Conservation (phyloP, 352 stramenopile species). For the Saprolegnia parasitica region DNA sequence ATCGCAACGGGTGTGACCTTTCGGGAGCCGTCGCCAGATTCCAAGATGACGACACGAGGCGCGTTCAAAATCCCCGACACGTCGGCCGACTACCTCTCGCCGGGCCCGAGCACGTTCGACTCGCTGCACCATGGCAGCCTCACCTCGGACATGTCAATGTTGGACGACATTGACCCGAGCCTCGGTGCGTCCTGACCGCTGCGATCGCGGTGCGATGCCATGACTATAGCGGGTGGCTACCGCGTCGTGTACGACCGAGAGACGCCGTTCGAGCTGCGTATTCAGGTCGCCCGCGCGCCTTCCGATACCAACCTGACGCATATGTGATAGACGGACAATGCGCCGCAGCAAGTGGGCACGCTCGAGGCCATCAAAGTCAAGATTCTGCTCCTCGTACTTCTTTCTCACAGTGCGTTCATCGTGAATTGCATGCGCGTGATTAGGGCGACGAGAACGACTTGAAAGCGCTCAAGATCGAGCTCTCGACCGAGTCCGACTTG, state of each 20-base stretch:
- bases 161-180: constrained; percentile 77
- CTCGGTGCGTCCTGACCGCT: constrained; percentile 39
- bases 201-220: constrained; percentile 9
- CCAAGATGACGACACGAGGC: constrained; percentile 16
- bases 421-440: background rate
- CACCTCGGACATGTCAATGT: constrained; percentile 19
- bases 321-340: constrained; percentile 66
- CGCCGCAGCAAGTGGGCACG: constrained; percentile 86
- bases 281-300: constrained; percentile 50
- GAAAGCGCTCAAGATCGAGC: constrained; percentile 83
- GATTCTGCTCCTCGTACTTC: constrained; percentile 83
- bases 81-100: background rate
- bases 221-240: constrained; percentile 58
- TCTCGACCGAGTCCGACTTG: constrained; percentile 89
- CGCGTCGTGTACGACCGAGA: constrained; percentile 89
- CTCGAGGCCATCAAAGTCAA: constrained; percentile 94
- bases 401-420: background rate
- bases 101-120: constrained; percentile 24
- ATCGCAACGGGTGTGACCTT: constrained; percentile 17
- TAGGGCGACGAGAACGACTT: constrained; percentile 82
- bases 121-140: constrained; percentile 26
- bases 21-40: background rate
- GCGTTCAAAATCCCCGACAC: constrained; percentile 24
- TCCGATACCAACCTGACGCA: background rate
- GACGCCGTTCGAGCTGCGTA: constrained; percentile 86